These are phyloP conservation scores for Vigna radiata DNA, from an alignment of 306 rosid genomes.

Conservation along the genomic window DNA sequence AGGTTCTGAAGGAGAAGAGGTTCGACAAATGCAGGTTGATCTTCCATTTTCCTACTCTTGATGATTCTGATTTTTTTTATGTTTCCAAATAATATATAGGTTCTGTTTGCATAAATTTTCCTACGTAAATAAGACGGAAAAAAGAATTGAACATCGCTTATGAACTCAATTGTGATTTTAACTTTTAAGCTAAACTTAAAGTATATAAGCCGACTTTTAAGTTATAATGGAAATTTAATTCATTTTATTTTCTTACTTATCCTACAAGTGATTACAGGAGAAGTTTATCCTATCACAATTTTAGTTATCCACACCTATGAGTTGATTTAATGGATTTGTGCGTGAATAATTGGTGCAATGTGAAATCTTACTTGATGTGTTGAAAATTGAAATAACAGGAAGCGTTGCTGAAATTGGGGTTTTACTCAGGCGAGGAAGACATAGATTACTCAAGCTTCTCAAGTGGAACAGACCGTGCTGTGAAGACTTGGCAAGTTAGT, in stretches of 20 bases:
- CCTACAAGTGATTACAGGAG: not conserved
- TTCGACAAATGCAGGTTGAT: slow-evolving; percentile 85
- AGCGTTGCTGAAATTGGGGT: slow-evolving; percentile 77
- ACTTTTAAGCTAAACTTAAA: no score
- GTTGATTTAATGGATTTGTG: not conserved
- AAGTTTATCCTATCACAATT: not conserved
- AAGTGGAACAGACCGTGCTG: slow-evolving; percentile 89
- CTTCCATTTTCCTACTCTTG: slow-evolving; percentile 12
- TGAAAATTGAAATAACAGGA: slow-evolving; percentile 57
- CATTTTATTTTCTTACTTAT: not conserved
- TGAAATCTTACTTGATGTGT: not conserved
- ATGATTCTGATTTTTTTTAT: not conserved
- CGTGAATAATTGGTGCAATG: slow-evolving; percentile 29
- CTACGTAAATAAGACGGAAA: not conserved
- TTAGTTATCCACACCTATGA: not conserved
- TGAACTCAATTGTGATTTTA: not conserved
- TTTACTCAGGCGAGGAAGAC: slow-evolving; percentile 94
- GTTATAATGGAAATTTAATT: not conserved
- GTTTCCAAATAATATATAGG: not conserved
- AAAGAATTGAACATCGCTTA: not conserved
- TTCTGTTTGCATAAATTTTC: not conserved
- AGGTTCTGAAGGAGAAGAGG: slow-evolving; percentile 88
- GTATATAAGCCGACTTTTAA: not conserved
- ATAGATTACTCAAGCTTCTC: slow-evolving; percentile 86
- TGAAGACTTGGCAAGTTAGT: slow-evolving; percentile 93